Evolutionary conservation across 2,329 filamentous ascomycete genomes (phyloP).

Genomic region (Penicillium paneum): DNA sequence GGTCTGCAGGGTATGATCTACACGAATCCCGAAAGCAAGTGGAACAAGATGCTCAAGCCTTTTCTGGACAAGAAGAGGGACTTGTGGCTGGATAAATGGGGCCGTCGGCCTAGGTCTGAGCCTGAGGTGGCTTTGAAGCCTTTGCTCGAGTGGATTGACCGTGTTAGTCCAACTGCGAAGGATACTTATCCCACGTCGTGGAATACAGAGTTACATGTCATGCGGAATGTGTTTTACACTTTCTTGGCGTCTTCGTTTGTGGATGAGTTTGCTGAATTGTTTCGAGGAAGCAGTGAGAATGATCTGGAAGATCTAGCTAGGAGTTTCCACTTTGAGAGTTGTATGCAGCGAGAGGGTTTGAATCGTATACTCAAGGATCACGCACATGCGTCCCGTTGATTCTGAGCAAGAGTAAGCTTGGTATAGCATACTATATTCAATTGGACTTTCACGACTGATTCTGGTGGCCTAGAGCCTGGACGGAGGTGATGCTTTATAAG

Average conservation of each 20-base stretch:
- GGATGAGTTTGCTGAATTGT: constrained; percentile 56
- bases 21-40: constrained; percentile 46
- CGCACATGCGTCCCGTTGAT: constrained; percentile 25
- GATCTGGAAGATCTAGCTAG: constrained; percentile 55
- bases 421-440: not conserved
- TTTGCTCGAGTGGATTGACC: constrained; percentile 46
- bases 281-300: constrained; percentile 49
- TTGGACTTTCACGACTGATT: not conserved
- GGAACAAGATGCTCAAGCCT: constrained; percentile 51
- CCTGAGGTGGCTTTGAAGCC: constrained; percentile 47
- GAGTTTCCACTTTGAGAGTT: constrained; percentile 56
- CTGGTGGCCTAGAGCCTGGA: not conserved
- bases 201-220: constrained; percentile 51
- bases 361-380: constrained; percentile 52
- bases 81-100: constrained; percentile 57
- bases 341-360: constrained; percentile 50
- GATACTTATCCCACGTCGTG: constrained; percentile 49
- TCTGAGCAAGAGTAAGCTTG: not conserved
- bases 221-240: constrained; percentile 47
- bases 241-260: constrained; percentile 52
- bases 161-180: constrained; percentile 42
- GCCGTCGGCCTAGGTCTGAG: constrained; percentile 41
- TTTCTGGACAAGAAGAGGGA: constrained; percentile 57
- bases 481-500: not conserved
- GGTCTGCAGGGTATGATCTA: constrained; percentile 57